A percentile compares a stretch with the other conserved stretches of the same genome.
Conservation (phyloP, 179 eudicot genomes). For the Amaranthus tricolor region DNA sequence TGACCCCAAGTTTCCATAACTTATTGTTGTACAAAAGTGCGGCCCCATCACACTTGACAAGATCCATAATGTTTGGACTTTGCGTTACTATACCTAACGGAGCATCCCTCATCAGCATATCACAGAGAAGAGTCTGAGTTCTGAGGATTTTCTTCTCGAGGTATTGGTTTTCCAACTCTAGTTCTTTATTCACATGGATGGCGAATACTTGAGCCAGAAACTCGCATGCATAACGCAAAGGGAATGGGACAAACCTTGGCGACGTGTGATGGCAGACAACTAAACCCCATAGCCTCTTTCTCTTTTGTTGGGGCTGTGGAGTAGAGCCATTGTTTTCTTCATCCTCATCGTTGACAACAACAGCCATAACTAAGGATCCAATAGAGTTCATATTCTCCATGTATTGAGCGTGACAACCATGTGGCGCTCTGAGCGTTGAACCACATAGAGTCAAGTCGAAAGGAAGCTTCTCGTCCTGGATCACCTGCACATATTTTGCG, state of each 20-base stretch:
- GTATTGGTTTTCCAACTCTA: constrained; percentile 78
- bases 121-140: constrained; percentile 91
- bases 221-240: constrained; percentile 91
- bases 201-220: constrained; percentile 95
- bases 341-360: constrained; percentile 80
- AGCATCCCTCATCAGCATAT: constrained; percentile 89
- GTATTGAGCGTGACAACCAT: constrained; percentile 84
- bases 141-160: constrained; percentile 87
- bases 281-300: constrained; percentile 90
- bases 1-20: constrained; percentile 56
- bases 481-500: constrained; percentile 65
- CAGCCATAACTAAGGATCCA: constrained; percentile 95
- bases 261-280: constrained; percentile 87
- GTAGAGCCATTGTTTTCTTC: constrained; percentile 50
- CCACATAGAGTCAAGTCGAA: constrained; percentile 83
- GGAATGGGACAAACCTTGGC: constrained; percentile 95
- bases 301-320: constrained; percentile 48
- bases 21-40: constrained; percentile 61
- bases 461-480: constrained; percentile 74
- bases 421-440: constrained; percentile 92
- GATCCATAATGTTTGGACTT: constrained; percentile 89
- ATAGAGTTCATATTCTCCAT: constrained; percentile 97
- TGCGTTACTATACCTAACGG: constrained; percentile 83
- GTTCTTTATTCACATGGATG: constrained; percentile 83
- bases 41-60: constrained; percentile 95